Percentiles rank a stretch among this genome's conserved stretches.
Evolutionary conservation across 2,329 filamentous ascomycete genomes (phyloP).

Genomic region (Zopfia rhizophila): DNA sequence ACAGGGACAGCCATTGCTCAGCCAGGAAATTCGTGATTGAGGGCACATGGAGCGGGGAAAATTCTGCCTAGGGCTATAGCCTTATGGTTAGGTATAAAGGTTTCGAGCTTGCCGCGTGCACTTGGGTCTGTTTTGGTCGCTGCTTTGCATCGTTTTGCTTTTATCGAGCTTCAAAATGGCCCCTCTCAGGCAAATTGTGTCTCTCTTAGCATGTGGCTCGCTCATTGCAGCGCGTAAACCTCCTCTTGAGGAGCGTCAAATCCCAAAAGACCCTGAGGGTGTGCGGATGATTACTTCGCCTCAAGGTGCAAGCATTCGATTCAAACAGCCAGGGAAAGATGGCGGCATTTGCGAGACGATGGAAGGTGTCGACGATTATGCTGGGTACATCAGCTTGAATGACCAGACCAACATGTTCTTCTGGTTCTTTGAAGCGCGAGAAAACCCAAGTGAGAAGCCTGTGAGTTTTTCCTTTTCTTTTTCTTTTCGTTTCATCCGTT

Average conservation of each 20-base stretch:
- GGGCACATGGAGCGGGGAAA: constrained; percentile 19
- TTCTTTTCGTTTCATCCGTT: constrained; percentile 56
- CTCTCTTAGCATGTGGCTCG: constrained; percentile 31
- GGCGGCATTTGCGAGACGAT: constrained; percentile 58
- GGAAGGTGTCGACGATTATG: constrained; percentile 50
- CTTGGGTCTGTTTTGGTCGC: too few species aligned
- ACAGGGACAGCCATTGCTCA: neutral
- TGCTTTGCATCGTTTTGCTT: too few species aligned
- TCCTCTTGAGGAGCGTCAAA: constrained; percentile 37
- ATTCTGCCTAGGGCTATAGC: neutral
- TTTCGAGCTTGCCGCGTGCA: constrained; percentile 10
- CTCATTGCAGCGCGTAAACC: constrained; percentile 33
- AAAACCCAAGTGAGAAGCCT: constrained; percentile 51
- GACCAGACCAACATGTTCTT: constrained; percentile 54
- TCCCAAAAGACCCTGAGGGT: constrained; percentile 43
- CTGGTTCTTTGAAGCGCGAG: constrained; percentile 61
- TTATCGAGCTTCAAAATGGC: constrained; percentile 35
- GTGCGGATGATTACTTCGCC: constrained; percentile 46
- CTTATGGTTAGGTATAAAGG: too few species aligned
- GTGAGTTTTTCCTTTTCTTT: constrained; percentile 27
- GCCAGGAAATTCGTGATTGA: neutral
- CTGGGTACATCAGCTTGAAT: constrained; percentile 50
- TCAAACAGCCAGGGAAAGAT: constrained; percentile 50
- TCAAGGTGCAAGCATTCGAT: constrained; percentile 46
- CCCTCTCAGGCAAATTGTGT: constrained; percentile 32